Base-by-base conservation (phyloP, 192 early-diverging fungal species). In the Rhizophagus prolifer region DNA sequence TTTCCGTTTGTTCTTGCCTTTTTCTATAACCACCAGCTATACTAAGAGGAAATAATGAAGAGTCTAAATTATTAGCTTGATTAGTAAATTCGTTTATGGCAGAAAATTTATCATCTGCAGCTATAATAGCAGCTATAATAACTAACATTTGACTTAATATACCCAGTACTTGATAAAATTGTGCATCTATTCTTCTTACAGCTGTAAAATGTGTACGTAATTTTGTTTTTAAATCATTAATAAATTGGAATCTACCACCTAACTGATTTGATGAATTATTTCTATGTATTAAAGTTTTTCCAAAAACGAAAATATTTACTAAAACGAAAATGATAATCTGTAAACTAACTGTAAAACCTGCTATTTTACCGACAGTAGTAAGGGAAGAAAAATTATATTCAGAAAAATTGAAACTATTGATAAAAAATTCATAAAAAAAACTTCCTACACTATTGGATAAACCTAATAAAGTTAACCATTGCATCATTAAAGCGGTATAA, bases 381-480 rank as follows among this genome's bases (percentile, higher is more conserved):
- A 62, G 21, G 5, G 60, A 23, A 25, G 21, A 19, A 62, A 74
- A 74, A 63, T 74, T 19, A 58, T 59, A 74, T 63, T 74, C 59
- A 2, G 72, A n/a, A 25, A 74, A 13, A 38, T 74, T 28, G n/a
- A 74, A 60, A 31, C 28, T 36, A 60, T 54, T 54, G 25, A 74
- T 74, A 41, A 74, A 62, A 25, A 74, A 21, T 44, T 74, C 41
- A 34, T 62, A 74, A n/a, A 74, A 26, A 41, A 74, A 74, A 62
- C 59, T 19, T 21, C 31, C 58, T n/a, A 74, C 23, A 8, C 34
- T 62, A 9, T 21, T 74, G 14, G 58, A 62, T 34, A 28, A 34
- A 23, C 72, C 72, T 16, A 74, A 26, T 63, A 74, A 38, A 23
- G 72, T 74, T 25, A 74, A 36, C 59, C 72, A 74, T 54, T 74